Evolutionary conservation across 495 filamentous ascomycete species (phyloP), one percentile per base, ranked within the genome.

Genomic region (Venustampulla echinocandica): DNA sequence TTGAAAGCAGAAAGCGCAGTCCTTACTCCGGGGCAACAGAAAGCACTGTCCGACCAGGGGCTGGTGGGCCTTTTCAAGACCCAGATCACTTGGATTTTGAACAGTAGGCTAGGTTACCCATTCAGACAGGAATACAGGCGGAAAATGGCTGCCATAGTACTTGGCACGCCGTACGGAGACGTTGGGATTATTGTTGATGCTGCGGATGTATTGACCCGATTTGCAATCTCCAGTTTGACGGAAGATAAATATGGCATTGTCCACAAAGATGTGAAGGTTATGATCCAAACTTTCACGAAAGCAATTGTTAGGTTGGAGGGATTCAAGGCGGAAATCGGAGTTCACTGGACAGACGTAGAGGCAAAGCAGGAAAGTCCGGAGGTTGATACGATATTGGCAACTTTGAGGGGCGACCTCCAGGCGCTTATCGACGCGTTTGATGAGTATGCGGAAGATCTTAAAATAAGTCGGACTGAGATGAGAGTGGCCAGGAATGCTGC

Each of bases 221-320:
- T 99, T 5, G 74, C 82, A 13, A 71, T 82, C n/a, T 70, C 71
- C 32, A 87, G 81, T 61, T 65, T 96, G 23, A 66, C 67, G 9
- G 92, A 99, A 64, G 92, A 99, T 61, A 69, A 69, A n/a, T 93
- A 78, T 55, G 92, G 92, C 20, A 82, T 84, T 54, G 92, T 95
- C 32, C 80, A 90, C 42, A 72, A 77, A 24, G 81, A 90, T 56
- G 76, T 96, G 1, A 76, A 85, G 4, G 57, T 61, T 6, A 75
- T 94, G 23, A 76, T 97, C 36, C 72, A 79, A 41, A 77, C 77
- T 2, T 81, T 89, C 54, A 85, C 82, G 1, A 55, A 65, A 2
- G 78, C 84, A 0, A 76, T 84, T 48, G 73, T 68, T 19, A 76
- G 76, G 38, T 60, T 95, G n/a, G 81, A 94, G 51, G 59, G 53